Conservation (phyloP, 371 early-diverging fungal genomes). For the Mortierella sp. region DNA sequence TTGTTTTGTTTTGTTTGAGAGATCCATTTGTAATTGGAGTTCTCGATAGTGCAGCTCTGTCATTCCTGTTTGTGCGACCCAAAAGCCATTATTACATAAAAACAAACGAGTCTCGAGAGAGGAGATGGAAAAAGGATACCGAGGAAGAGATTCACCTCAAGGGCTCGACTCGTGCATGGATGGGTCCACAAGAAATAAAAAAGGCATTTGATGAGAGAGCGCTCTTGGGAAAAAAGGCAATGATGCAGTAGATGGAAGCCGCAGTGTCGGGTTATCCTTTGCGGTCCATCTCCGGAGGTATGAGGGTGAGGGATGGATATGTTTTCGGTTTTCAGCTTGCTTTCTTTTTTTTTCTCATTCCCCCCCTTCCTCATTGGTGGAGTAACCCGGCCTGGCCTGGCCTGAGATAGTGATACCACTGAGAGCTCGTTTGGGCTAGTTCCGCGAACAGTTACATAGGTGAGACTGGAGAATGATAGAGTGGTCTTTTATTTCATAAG, state of each 20-base stretch:
- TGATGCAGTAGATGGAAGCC: no score
- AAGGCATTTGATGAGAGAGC: no score
- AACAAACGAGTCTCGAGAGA: neutral
- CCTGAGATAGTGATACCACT: neutral
- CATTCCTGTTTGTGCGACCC: slow-evolving; percentile 6
- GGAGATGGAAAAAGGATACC: neutral
- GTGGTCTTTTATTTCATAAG: neutral
- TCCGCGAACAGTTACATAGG: neutral
- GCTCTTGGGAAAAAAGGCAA: no score
- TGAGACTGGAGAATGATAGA: neutral
- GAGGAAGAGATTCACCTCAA: no score
- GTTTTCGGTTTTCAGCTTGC: no score
- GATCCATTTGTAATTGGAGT: neutral
- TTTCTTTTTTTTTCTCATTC: neutral
- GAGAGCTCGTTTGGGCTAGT: slow-evolving; percentile 3
- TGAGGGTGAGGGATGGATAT: no score
- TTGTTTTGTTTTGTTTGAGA: no score
- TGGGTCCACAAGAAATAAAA: no score
- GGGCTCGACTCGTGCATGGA: no score
- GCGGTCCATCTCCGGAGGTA: no score
- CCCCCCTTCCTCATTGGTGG: neutral
- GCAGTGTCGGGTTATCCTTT: no score
- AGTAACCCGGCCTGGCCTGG: neutral
- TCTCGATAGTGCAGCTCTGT: neutral
- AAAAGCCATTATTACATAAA: no score